These are phyloP conservation scores for Annulohypoxylon truncatum DNA, from an alignment of 2,329 filamentous ascomycete species.

Conservation along the genomic window DNA sequence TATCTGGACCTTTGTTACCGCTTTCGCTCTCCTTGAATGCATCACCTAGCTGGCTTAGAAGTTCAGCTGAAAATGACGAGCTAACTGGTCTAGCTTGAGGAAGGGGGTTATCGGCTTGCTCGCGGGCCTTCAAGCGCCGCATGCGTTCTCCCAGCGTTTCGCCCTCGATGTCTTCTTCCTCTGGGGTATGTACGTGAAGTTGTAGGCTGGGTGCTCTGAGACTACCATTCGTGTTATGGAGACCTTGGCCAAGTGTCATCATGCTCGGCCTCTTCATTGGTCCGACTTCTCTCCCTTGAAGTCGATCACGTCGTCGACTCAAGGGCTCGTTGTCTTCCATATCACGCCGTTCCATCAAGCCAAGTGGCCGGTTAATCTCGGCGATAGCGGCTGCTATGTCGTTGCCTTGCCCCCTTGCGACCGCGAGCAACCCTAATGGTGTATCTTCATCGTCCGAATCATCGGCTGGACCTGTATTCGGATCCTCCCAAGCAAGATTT, in stretches of 20 bases:
- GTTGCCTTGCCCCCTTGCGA: conserved; percentile 66
- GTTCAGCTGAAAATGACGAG: conserved; percentile 74
- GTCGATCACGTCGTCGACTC: conserved; percentile 77
- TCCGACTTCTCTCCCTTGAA: conserved; percentile 70
- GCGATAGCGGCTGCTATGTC: conserved; percentile 60
- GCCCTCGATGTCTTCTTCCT: conserved; percentile 66
- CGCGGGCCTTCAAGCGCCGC: conserved; percentile 71
- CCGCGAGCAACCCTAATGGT: conserved; percentile 84
- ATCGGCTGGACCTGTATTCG: conserved; percentile 40
- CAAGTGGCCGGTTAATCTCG: conserved; percentile 73
- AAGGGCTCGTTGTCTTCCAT: conserved; percentile 94
- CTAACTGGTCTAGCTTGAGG: conserved; percentile 70
- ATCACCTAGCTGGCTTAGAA: conserved; percentile 72
- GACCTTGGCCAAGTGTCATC: conserved; percentile 54
- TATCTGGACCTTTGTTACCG: conserved; percentile 49
- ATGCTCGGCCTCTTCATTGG: conserved; percentile 58
- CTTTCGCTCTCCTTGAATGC: conserved; percentile 58
- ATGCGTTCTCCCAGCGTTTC: conserved; percentile 76
- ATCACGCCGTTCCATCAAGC: conserved; percentile 82
- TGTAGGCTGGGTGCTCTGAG: conserved; percentile 46
- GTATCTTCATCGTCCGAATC: conserved; percentile 68
- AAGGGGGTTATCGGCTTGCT: conserved; percentile 59
- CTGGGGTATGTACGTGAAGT: conserved; percentile 49
- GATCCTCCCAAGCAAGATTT: conserved; percentile 87
- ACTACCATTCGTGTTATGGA: conserved; percentile 44